phyloP scores from a whole-genome alignment of 2,329 filamentous ascomycete species.

The Incumbomyces delicatus region DNA sequence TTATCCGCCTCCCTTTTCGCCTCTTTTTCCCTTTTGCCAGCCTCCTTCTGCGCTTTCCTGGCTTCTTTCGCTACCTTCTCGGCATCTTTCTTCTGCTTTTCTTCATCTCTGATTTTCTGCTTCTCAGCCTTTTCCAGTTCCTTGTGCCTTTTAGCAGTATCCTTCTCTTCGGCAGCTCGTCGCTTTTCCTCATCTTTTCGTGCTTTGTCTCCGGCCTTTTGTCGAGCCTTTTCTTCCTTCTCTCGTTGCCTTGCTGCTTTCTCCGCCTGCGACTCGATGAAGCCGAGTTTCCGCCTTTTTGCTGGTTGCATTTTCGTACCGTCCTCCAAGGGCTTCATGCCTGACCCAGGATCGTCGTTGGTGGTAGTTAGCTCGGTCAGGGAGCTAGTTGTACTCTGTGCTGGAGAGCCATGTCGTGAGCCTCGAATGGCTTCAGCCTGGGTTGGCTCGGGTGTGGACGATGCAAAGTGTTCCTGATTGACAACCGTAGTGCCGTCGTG shows the following conservation, averaged over 20 bases:
- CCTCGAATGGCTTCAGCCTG: background rate
- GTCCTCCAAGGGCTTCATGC: slow-evolving; percentile 6
- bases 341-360: slow-evolving; percentile 8
- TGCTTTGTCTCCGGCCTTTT: slow-evolving; percentile 16
- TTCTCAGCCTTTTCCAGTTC: slow-evolving; percentile 24
- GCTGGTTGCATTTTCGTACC: slow-evolving; percentile 7
- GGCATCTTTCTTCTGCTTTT: slow-evolving; percentile 27
- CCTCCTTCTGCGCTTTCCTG: slow-evolving; percentile 38
- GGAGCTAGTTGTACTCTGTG: slow-evolving; percentile 8
- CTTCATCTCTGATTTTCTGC: slow-evolving; percentile 28
- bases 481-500: background rate
- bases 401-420: slow-evolving; percentile 10
- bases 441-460: background rate
- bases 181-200: slow-evolving; percentile 36
- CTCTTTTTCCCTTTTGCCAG: slow-evolving; percentile 35
- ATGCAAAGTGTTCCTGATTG: background rate
- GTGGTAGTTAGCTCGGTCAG: slow-evolving; percentile 14
- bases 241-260: slow-evolving; percentile 25
- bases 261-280: slow-evolving; percentile 18
- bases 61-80: slow-evolving; percentile 36
- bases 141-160: slow-evolving; percentile 19
- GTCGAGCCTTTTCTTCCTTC: slow-evolving; percentile 27
- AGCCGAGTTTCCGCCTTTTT: slow-evolving; percentile 24
- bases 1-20: slow-evolving; percentile 27
- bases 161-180: slow-evolving; percentile 33